Conservation (phyloP, 176 grass and related monocot species). For the Zea mays region Zm-B73-REFERENCE-NAM-5.0 NC_050100.1:28208501-28209000, state of each 20-base stretch:
- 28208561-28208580: neutral
- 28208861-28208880: conserved; percentile 64
- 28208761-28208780: conserved; percentile 21
- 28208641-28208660: conserved; percentile 91
- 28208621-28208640: conserved; percentile 76
- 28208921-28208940: neutral
- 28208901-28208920: neutral
- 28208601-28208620: neutral
- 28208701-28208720: conserved; percentile 80
- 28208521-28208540: neutral
- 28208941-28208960: conserved; percentile 9
- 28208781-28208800: conserved; percentile 60
- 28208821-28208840: conserved; percentile 99
- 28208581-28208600: neutral
- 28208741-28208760: conserved; percentile 11
- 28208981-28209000: conserved; percentile 95
- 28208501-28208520: neutral
- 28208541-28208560: conserved; percentile 3
- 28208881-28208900: conserved; percentile 4
- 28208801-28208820: conserved; percentile 95
- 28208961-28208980: conserved; percentile 88
- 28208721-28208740: conserved; percentile 14
- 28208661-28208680: conserved; percentile 88
- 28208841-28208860: conserved; percentile 92
- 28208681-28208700: conserved; percentile 98